Evolutionary conservation across 1,139 yeast genomes (phyloP).

Genomic region (Scheffersomyces titani): DNA sequence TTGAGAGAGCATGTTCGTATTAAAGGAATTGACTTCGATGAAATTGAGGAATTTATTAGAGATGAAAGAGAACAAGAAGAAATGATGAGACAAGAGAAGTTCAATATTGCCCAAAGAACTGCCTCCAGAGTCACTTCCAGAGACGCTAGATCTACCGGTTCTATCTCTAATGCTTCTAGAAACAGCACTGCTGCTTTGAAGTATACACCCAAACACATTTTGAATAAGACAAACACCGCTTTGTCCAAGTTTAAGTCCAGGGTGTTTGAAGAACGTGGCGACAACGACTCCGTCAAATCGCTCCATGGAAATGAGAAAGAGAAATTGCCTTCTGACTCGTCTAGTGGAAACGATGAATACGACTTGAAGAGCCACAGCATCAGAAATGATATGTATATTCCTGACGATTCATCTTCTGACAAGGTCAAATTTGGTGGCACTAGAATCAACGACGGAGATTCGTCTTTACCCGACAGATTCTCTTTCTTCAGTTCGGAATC

Average conservation of each 20-base stretch:
- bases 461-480: constrained; percentile 56
- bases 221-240: constrained; percentile 20
- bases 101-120: constrained; percentile 30
- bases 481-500: constrained; percentile 78
- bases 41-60: constrained; percentile 70
- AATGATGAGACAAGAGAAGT: constrained; percentile 30
- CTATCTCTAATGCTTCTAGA: constrained; percentile 16
- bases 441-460: constrained; percentile 25
- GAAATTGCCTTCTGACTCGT: constrained; percentile 24
- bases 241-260: constrained; percentile 8
- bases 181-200: constrained; percentile 53
- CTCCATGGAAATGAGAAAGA: constrained; percentile 11
- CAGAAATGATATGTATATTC: constrained; percentile 1
- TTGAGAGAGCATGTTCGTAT: constrained; percentile 67
- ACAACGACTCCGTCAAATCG: constrained; percentile 7
- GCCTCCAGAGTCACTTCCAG: constrained; percentile 23
- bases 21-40: constrained; percentile 78
- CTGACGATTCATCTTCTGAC: constrained; percentile 16
- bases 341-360: constrained; percentile 22
- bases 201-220: constrained; percentile 55
- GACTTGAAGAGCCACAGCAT: constrained; percentile 12
- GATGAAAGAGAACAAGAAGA: constrained; percentile 44
- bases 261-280: constrained; percentile 2
- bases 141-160: constrained; percentile 23
- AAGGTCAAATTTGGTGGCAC: constrained; percentile 39